Base-by-base conservation (phyloP, 2,329 filamentous ascomycete genomes). In the Arthrobotrys sphaeroides region DNA sequence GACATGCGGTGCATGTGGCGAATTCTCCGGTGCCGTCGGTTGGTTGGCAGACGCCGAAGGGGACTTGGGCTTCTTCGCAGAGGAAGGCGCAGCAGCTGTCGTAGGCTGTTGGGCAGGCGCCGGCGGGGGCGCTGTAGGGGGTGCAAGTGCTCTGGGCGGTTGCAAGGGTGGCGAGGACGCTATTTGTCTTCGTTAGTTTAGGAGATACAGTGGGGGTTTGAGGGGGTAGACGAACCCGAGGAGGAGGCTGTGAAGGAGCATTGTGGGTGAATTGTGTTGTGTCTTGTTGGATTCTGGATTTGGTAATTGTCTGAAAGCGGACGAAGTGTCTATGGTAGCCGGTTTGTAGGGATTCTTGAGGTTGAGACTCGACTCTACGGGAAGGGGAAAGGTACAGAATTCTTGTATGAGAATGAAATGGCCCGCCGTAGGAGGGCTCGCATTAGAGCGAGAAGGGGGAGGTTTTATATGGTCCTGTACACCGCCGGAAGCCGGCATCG, bases 1-100 rank as follows among this genome's bases (percentile, higher is more conserved):
- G 24, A 16, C 69, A 73, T 6, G 69, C 61, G 6, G 42, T 61
- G 12, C 69, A 73, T 7, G 42, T 60, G 7, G 69, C 69, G 20
- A 67, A 73, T 43, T 65, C 24, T 12, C 53, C 61, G 26, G 53
- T 67, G 18, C 53, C 61, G 20, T 66, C 61, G 5, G 53, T 73
- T 5, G 51, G 51, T 42, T 67, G 69, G 45, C 69, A 73, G 43
- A 73, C 43, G 3, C 12, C 26, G 53, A 67, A 73, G 3, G 69
- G 69, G 2, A 73, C 69, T 60, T 73, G 69, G 16, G 69, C 69
- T 22, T 73, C 69, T 7, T 16, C 61, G 36, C 69, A 73, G 28
- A 73, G 51, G 31, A 22, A 73, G 18, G 61, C 62, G 10, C 69
- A 73, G 26, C 69, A 73, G 43, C 31, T 33, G 20, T 73, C 69